Evolutionary conservation across 1,284 basidiomycete genomes (phyloP).

Genomic region (Golubevia sp.): DNA sequence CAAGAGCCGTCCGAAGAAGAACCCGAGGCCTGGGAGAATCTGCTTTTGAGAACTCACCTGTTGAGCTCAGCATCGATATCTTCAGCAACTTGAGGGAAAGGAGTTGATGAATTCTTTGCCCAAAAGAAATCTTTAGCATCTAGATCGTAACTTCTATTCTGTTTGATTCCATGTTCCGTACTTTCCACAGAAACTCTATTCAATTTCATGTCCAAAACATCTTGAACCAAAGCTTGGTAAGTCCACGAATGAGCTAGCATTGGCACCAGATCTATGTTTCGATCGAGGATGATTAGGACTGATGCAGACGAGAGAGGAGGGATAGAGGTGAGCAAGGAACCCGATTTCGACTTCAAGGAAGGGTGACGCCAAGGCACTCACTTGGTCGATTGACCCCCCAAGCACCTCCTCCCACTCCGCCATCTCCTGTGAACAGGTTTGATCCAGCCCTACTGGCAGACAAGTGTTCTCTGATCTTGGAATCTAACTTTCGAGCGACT

Average conservation of each 20-base stretch:
- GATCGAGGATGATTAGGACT: constrained; percentile 91
- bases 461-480: constrained; percentile 89
- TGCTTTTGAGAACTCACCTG: constrained; percentile 61
- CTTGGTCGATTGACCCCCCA: constrained; percentile 76
- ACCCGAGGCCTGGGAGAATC: background rate
- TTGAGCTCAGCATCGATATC: constrained; percentile 93
- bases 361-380: constrained; percentile 63
- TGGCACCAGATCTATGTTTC: constrained; percentile 92
- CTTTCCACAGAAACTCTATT: constrained; percentile 81
- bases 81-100: constrained; percentile 98
- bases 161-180: constrained; percentile 5
- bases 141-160: constrained; percentile 74
- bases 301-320: constrained; percentile 5
- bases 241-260: constrained; percentile 98
- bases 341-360: background rate
- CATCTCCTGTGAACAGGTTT: constrained; percentile 61
- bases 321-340: background rate
- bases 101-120: constrained; percentile 92
- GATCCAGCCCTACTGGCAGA: constrained; percentile 68
- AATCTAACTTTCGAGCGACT: constrained; percentile 92
- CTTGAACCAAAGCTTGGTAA: constrained; percentile 96
- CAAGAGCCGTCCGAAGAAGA: background rate
- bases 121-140: constrained; percentile 99
- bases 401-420: constrained; percentile 66
- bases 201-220: constrained; percentile 94